These are phyloP conservation scores for Arabidopsis hybrid DNA, from an alignment of 441 rosid genomes.

Conservation along the genomic window DNA sequence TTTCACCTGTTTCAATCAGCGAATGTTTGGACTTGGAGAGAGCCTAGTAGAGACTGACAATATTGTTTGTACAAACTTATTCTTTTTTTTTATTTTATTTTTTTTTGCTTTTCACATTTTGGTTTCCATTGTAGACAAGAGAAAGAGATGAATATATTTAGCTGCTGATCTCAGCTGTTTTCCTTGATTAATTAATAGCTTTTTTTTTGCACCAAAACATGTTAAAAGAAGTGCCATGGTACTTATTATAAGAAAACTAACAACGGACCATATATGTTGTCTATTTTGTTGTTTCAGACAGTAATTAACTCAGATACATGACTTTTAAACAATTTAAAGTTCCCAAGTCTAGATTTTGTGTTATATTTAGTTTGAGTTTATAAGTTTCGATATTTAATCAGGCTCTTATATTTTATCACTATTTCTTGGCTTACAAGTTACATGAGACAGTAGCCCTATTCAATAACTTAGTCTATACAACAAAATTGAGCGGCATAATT, in stretches of 20 bases:
- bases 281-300: background rate
- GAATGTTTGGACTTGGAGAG: constrained; percentile 14
- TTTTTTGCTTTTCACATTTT: background rate
- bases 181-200: background rate
- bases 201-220: constrained; percentile 9
- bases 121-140: constrained; percentile 7
- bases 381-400: background rate
- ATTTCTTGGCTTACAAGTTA: background rate
- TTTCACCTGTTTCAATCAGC: constrained; percentile 35
- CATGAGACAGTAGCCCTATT: background rate
- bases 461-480: background rate
- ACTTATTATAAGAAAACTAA: background rate
- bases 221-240: background rate
- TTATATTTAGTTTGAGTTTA: background rate
- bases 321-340: background rate
- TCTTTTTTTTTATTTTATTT: background rate
- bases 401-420: background rate
- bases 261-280: background rate
- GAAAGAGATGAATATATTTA: constrained; percentile 24
- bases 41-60: constrained; percentile 17
- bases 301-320: background rate
- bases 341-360: background rate
- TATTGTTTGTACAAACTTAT: constrained; percentile 34
- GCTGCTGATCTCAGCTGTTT: background rate
- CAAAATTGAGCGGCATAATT: background rate